Evolutionary conservation across 2,329 filamentous ascomycete genomes (phyloP).

Genomic region (Penicillium hordei): DNA sequence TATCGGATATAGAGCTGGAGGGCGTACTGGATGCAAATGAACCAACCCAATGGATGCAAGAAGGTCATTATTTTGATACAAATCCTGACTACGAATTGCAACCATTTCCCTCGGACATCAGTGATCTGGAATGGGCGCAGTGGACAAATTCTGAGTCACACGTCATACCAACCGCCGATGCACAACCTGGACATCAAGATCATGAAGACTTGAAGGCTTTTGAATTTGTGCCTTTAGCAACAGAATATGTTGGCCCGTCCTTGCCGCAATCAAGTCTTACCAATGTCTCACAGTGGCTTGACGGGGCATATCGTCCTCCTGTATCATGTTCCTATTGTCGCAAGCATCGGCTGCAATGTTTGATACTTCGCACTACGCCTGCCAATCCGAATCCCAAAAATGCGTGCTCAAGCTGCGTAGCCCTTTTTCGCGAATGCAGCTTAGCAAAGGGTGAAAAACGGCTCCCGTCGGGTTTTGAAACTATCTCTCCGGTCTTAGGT

Average conservation of each 20-base stretch:
- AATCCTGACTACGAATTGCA: conserved; percentile 12
- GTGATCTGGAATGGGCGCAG: conserved; percentile 11
- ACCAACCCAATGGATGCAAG: conserved; percentile 4
- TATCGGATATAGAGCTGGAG: conserved; percentile 11
- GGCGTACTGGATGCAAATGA: conserved; percentile 7
- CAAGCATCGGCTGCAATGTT: conserved; percentile 48
- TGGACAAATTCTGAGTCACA: conserved; percentile 9
- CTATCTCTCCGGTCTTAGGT: conserved; percentile 48
- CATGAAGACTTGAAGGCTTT: neutral
- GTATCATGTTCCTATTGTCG: conserved; percentile 49
- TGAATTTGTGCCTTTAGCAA: neutral
- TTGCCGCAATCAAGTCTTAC: conserved; percentile 9
- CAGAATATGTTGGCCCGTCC: neutral
- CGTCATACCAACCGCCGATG: neutral
- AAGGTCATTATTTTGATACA: neutral
- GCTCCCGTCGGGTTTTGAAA: conserved; percentile 49
- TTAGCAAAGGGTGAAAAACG: conserved; percentile 49
- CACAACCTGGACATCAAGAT: neutral
- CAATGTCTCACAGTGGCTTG: conserved; percentile 35
- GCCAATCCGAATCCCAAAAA: conserved; percentile 52
- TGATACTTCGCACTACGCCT: conserved; percentile 49
- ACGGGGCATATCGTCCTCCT: conserved; percentile 46
- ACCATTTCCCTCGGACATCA: conserved; percentile 12
- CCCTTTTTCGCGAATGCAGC: conserved; percentile 53
- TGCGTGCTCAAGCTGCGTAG: conserved; percentile 54